Evolutionary conservation across 164 flowering plant species (phyloP).

Genomic region (Macadamia integrifolia): DNA sequence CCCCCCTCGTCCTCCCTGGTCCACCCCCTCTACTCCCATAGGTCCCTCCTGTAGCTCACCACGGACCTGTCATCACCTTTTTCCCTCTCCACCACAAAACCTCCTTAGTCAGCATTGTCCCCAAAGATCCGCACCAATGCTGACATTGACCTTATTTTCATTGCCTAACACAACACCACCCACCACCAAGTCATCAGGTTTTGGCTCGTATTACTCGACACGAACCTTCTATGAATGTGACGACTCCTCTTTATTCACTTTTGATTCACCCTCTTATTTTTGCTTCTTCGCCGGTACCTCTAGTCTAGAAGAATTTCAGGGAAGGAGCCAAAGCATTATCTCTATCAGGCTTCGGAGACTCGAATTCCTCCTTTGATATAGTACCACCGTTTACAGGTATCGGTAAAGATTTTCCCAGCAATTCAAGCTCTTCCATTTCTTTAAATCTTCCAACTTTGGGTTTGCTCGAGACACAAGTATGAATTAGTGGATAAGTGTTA

Average conservation of each 20-base stretch:
- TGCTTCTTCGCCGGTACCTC: slow-evolving; percentile 28
- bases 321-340: slow-evolving; percentile 75
- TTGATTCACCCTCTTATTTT: slow-evolving; percentile 20
- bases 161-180: slow-evolving; percentile 98
- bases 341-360: slow-evolving; percentile 19
- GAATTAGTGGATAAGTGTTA: no score
- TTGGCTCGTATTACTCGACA: slow-evolving; percentile 83
- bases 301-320: slow-evolving; percentile 66
- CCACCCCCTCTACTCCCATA: no score
- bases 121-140: slow-evolving; percentile 79
- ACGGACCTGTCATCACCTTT: no score
- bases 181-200: slow-evolving; percentile 82
- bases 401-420: slow-evolving; percentile 60
- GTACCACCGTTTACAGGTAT: slow-evolving; percentile 21
- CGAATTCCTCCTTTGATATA: slow-evolving; percentile 21
- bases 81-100: slow-evolving; percentile 13
- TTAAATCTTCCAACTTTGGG: slow-evolving; percentile 20
- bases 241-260: slow-evolving; percentile 13
- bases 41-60: no score
- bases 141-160: slow-evolving; percentile 88
- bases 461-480: slow-evolving; percentile 28
- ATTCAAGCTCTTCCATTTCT: slow-evolving; percentile 53
- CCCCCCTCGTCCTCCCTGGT: no score
- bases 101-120: slow-evolving; percentile 92
- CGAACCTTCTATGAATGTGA: slow-evolving; percentile 23